Base-by-base conservation (phyloP, 2,329 filamentous ascomycete genomes). In the Xylaria sp. region DNA sequence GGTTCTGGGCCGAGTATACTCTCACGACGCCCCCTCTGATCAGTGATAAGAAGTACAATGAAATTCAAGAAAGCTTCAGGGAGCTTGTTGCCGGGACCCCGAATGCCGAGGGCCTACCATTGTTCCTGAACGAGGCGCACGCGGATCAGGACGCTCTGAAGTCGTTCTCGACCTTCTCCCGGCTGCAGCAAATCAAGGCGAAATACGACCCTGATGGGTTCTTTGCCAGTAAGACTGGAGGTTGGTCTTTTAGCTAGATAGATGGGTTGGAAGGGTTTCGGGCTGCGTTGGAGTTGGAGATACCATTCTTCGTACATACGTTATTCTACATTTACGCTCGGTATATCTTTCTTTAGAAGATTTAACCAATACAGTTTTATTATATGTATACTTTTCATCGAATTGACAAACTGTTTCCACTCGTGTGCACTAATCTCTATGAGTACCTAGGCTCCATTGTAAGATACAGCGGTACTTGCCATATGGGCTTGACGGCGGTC, bases 1-100 rank as follows among this genome's bases (percentile, higher is more conserved):
- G 67, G 67, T 69, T 69, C 48, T 69, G 63, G 67, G 67, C 67
- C 50, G 67, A 67, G 54, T 69, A 69, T 64, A 69, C 67, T 0
- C 55, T 69, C 20, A 62, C 63, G 4, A 66, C 63, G 31, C 67
- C 67, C 1, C 10, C 55, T 7, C 59, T 69, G 25, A 66, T 66
- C 55, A 57, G 34, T 18, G n/a, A 28, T 1, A 10, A 25, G 15
- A 52, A 56, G 31, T 69, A 69, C 63, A 63, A 63, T 34, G 39
- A 62, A 28, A 69, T 66, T 15, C 63, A 66, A 18, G 67, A 54
- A 31, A 69, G 67, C 15, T 69, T 69, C 50, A 66, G 41, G n/a
- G 67, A 31, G 8, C 46, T 69, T 18, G 67, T 69, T 3, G 67
- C 66, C 3, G 59, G 64, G 6, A 69, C 67, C n/a, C 67, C 67